phyloP scores from a whole-genome alignment of 2,329 filamentous ascomycete species.

The Lachnellula cervina region DNA sequence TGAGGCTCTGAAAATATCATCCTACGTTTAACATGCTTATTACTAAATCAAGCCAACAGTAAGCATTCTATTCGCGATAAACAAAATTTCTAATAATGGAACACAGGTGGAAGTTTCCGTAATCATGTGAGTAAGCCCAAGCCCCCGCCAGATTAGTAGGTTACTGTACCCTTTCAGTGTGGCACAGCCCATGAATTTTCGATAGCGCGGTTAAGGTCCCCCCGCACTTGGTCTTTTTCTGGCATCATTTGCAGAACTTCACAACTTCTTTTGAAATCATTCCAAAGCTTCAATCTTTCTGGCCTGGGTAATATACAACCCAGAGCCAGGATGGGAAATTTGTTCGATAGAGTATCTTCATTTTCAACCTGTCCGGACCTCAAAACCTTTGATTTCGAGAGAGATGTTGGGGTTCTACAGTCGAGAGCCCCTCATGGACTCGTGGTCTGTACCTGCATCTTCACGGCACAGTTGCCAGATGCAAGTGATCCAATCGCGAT shows the following conservation, averaged over 20 bases:
- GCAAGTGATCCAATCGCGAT: not conserved
- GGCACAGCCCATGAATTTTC: not conserved
- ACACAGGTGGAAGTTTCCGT: not conserved
- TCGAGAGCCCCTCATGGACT: not conserved
- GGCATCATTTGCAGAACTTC: not conserved
- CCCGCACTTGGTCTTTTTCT: not conserved
- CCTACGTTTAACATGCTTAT: slow-evolving; percentile 14
- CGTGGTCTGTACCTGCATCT: not conserved
- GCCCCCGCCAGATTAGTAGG: not conserved
- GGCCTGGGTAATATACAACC: not conserved
- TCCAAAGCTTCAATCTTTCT: not conserved
- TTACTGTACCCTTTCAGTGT: not conserved
- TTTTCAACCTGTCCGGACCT: not conserved
- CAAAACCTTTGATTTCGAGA: not conserved
- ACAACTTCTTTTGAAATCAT: not conserved
- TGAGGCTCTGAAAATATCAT: too few species aligned
- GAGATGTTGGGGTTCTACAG: too few species aligned
- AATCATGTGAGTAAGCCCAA: not conserved
- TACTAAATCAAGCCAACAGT: too few species aligned
- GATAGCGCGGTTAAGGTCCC: not conserved
- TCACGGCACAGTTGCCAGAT: not conserved
- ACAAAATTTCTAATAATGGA: not conserved
- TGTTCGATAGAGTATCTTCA: not conserved
- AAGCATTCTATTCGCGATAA: not conserved
- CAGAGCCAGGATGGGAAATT: not conserved